Conservation (phyloP, 1,139 yeast genomes). For the Debaryomyces psychrophilus region DNA sequence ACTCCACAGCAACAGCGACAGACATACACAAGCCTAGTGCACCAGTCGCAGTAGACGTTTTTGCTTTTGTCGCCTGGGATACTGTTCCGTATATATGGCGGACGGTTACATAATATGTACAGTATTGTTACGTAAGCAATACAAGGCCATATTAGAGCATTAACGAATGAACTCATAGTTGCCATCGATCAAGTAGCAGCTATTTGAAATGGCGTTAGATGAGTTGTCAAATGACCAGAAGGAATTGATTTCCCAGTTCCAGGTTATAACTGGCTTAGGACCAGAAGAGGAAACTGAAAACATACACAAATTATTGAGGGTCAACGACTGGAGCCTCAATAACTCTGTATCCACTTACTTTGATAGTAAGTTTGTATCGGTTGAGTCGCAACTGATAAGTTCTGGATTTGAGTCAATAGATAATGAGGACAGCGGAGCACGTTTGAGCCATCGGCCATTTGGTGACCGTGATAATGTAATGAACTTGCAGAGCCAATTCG, state of each 20-base stretch:
- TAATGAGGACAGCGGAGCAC: slow-evolving; percentile 12
- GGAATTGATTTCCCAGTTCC: slow-evolving; percentile 39
- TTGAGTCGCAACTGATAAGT: slow-evolving; percentile 15
- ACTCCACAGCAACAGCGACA: no score
- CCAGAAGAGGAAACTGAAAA: slow-evolving; percentile 37
- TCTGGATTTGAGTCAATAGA: slow-evolving; percentile 23
- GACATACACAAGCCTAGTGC: no score
- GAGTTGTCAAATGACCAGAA: slow-evolving; percentile 12
- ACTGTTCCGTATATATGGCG: no score
- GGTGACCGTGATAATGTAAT: slow-evolving; percentile 14
- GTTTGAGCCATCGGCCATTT: slow-evolving; percentile 10
- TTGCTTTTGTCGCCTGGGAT: no score
- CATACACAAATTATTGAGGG: slow-evolving; percentile 39
- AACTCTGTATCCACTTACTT: slow-evolving; percentile 53
- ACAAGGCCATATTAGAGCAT: background rate
- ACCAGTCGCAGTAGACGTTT: no score
- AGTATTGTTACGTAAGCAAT: background rate
- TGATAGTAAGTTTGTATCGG: slow-evolving; percentile 49
- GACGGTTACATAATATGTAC: no score
- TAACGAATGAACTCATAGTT: background rate
- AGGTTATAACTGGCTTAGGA: slow-evolving; percentile 47
- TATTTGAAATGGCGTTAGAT: slow-evolving; percentile 6
- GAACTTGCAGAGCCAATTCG: slow-evolving; percentile 39
- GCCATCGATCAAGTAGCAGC: background rate
- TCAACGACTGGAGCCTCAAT: slow-evolving; percentile 53